Base-by-base conservation (phyloP, 129 eudicot genomes). In the Deinandra increscens region DNA sequence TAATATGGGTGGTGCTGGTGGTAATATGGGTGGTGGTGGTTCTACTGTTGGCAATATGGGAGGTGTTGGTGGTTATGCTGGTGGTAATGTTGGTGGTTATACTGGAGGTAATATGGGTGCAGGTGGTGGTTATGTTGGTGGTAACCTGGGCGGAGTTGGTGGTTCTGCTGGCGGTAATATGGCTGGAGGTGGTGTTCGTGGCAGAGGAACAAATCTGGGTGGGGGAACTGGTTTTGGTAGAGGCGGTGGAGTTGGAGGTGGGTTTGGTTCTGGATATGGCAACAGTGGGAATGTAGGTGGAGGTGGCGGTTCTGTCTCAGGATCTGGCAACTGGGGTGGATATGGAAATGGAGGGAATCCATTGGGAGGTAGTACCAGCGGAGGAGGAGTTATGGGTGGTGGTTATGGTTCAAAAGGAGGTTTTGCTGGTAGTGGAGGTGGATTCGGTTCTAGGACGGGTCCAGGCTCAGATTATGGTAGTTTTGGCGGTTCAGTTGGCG, bases 281-380 rank as follows among this genome's bases (percentile, higher is more conserved):
- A 5, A 9, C 7, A 72, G 81, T 11, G 76, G 75, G 12, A 53
- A 69, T 69, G 62, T 23, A 5, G 75, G 75, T 9, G 75, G 75
- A 9, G 68, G 68, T 4, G 81, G 80, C 42, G 60, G 75, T 11
- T 23, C 38, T 66, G 81, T 66, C 11, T 49, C 76, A 5, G 77
- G 84, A 42, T 64, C 81, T 3, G 81, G 84, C 4, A 68, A 62
- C 37, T 66, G 75, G 33, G 83, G 86, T 41, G 83, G 80, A 15
- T 65, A 39, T 69, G 79, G 60, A 10, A 68, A 45, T 17, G 79
- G 79, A 43, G 80, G 78, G 31, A 48, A 42, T 20, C 73, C 76
- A 29, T 71, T 18, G 20, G 69, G 77, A 53, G 82, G 77, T 5
- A 68, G 74, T 29, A 34, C 22, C 1, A 72, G 31, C 31, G 3